Evolutionary conservation across 805 yeast species (phyloP).

Genomic region (Diddensiella transvaalensis): DNA sequence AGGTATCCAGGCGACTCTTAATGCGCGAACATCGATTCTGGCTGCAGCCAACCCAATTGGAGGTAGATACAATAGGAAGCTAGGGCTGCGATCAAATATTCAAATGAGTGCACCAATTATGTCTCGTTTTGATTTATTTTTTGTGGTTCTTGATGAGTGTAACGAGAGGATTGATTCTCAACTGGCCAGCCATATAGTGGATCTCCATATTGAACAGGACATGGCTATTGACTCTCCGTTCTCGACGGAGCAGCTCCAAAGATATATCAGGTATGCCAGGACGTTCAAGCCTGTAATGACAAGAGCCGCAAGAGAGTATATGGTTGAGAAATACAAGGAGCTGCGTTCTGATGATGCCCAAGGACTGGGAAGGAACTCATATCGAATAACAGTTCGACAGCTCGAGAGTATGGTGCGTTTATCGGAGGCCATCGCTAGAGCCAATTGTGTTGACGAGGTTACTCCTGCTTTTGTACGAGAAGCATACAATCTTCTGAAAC

Average conservation of each 20-base stretch:
- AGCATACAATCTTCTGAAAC: constrained; percentile 84
- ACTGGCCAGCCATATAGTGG: constrained; percentile 88
- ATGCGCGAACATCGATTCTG: constrained; percentile 91
- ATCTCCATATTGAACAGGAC: constrained; percentile 85
- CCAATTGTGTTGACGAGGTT: constrained; percentile 87
- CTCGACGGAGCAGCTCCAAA: constrained; percentile 78
- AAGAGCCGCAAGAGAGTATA: constrained; percentile 68
- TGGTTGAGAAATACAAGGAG: constrained; percentile 79
- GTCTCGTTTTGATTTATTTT: constrained; percentile 95
- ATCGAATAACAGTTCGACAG: constrained; percentile 95
- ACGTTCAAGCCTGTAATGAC: constrained; percentile 90
- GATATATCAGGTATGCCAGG: constrained; percentile 87
- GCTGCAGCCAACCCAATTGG: constrained; percentile 99
- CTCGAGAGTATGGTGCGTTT: constrained; percentile 89
- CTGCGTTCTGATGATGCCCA: constrained; percentile 87
- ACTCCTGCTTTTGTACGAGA: constrained; percentile 85
- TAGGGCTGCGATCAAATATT: constrained; percentile 78
- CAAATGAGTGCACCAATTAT: constrained; percentile 98
- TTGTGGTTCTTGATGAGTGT: constrained; percentile 91
- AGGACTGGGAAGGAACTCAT: constrained; percentile 75
- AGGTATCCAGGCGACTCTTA: constrained; percentile 95
- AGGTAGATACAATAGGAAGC: constrained; percentile 90
- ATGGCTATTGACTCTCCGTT: constrained; percentile 87
- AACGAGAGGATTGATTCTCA: constrained; percentile 87
- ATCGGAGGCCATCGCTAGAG: constrained; percentile 94